Conservation (phyloP, 164 flowering plant genomes). For the Sextonia rubra region DNA sequence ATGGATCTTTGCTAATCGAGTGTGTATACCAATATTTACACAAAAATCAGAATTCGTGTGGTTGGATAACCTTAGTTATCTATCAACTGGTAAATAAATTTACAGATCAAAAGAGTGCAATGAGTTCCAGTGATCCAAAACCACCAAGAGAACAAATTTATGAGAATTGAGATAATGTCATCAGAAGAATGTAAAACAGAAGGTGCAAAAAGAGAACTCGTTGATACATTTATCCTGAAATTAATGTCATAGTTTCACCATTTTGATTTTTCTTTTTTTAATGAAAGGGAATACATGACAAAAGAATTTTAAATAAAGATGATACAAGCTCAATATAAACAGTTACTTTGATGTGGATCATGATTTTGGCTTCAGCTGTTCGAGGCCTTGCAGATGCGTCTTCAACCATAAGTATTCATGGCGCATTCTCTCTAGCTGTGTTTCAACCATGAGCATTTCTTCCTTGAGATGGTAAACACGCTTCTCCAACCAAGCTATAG, state of each 20-base stretch:
- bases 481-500: slow-evolving; percentile 58
- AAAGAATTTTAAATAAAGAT: neutral
- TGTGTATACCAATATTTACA: too few species aligned
- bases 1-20: too few species aligned
- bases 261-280: neutral
- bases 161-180: too few species aligned
- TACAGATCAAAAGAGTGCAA: too few species aligned
- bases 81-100: too few species aligned
- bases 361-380: slow-evolving; percentile 21
- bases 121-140: too few species aligned
- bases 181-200: too few species aligned
- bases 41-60: too few species aligned
- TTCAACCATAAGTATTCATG: slow-evolving; percentile 53
- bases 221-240: neutral
- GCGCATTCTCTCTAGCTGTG: slow-evolving; percentile 68
- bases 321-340: neutral
- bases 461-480: slow-evolving; percentile 70
- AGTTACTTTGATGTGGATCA: neutral
- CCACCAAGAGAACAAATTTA: too few species aligned
- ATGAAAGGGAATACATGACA: neutral
- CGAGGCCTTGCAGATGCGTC: slow-evolving; percentile 51
- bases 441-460: slow-evolving; percentile 77
- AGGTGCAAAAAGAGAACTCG: neutral
- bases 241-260: neutral
- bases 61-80: too few species aligned